Conservation (phyloP, 2,329 filamentous ascomycete genomes). For the Pseudohalonectria lignicola region DNA sequence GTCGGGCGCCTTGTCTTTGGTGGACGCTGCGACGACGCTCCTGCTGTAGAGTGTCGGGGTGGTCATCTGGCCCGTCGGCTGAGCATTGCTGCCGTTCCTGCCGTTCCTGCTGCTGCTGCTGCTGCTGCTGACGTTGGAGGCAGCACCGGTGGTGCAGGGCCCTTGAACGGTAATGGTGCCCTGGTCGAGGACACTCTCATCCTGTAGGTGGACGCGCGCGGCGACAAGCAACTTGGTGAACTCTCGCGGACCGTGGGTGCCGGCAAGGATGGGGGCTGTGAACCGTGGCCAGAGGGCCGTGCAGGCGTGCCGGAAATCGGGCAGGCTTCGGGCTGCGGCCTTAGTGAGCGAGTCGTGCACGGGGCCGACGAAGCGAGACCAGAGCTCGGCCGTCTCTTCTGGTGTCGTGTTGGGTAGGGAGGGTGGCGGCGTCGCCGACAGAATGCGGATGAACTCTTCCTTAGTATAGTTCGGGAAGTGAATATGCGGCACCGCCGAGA, state of each 20-base stretch:
- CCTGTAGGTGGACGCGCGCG: constrained; percentile 57
- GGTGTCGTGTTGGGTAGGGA: constrained; percentile 36
- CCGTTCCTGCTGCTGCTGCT: background rate
- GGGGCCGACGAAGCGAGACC: constrained; percentile 69
- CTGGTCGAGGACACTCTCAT: constrained; percentile 59
- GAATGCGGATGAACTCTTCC: constrained; percentile 65
- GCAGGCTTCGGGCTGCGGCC: constrained; percentile 68
- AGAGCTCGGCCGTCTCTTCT: constrained; percentile 55
- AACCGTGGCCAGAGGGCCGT: constrained; percentile 77
- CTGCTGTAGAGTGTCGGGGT: background rate
- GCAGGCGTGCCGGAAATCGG: constrained; percentile 60
- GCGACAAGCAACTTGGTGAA: constrained; percentile 75
- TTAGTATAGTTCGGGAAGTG: constrained; percentile 80
- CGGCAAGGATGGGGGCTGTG: constrained; percentile 62
- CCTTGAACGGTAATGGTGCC: constrained; percentile 20
- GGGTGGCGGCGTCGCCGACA: constrained; percentile 41
- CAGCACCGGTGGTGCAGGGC: too few species aligned
- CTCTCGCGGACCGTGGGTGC: constrained; percentile 65
- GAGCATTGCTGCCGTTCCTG: constrained; percentile 2
- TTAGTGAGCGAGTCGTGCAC: constrained; percentile 81
- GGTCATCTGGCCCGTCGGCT: background rate
- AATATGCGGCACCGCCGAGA: constrained; percentile 61
- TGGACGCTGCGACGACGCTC: background rate
- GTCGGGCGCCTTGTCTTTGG: constrained; percentile 19
- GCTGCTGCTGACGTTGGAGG: background rate